Base-by-base conservation (phyloP, 768 basidiomycete species). In the Fibroporia radiculosa region DNA sequence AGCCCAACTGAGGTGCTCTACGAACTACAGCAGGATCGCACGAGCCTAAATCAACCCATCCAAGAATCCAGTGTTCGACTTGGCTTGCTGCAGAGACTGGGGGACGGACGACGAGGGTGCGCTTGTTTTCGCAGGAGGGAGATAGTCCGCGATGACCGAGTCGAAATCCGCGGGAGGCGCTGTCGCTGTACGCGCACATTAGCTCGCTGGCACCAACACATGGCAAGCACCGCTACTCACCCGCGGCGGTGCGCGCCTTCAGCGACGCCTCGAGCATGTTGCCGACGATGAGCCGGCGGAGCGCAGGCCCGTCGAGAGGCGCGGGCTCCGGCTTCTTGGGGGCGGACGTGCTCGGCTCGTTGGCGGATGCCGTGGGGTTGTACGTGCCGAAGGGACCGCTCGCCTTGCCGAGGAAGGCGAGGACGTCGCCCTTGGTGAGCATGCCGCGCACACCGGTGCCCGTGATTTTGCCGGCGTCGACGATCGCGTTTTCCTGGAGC, bases 371-470 rank as follows among this genome's bases (percentile, higher is more conserved):
- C 59, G 82, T 83, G n/a, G n/a, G n/a, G n/a, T n/a, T n/a, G 65
- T 72, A 87, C 2, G 86, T 85, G 28, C 90, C 91, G 16, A 73
- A 69, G 0, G 91, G 87, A 27, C 73, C 71, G 10, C 82, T 82
- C 16, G 92, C 86, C 63, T 82, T 82, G 16, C 95, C 95, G 4
- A 96, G 71, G 64, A 79, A 82, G 2, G 89, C 69, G 23, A 99
- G 73, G 1, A 98, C 83, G 59, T 99, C 95, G 10, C 96, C 96
- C 63, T 97, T 97, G 38, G 93, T 98, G 48, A 98, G 63, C 84
- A 93, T 93, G 12, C 96, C 95, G 28, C 87, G 75, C 42, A 88
- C 71, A 39, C 95, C 95, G 2, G 92, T 95, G 5, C 87, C 93
- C 50, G 82, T 84, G 60, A 99, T 86, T 44, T 71, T 68, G 41